Percentiles rank a stretch among this genome's conserved stretches.
Evolutionary conservation across 1,284 basidiomycete genomes (phyloP).

Genomic region (Ganoderma lingzhi): DNA sequence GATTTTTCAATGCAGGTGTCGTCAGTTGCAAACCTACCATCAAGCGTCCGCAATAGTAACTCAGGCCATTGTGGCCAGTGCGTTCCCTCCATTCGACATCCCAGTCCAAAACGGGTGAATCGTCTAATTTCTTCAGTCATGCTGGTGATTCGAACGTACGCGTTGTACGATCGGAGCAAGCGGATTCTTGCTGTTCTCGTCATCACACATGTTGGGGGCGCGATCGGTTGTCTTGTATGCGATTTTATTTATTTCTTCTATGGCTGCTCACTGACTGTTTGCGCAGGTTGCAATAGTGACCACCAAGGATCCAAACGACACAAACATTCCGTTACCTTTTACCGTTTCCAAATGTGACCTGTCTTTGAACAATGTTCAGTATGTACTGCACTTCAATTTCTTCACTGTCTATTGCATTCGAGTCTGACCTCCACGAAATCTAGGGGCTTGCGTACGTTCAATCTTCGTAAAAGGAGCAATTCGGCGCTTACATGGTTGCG

Average conservation of each 20-base stretch:
- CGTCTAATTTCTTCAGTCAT: constrained; percentile 16
- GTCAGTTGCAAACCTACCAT: constrained; percentile 27
- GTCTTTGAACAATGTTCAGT: constrained; percentile 26
- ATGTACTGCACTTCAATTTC: neutral
- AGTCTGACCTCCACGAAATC: neutral
- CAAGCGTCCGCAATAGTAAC: constrained; percentile 22
- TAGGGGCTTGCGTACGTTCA: constrained; percentile 27
- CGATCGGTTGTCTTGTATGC: constrained; percentile 24
- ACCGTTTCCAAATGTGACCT: constrained; percentile 17
- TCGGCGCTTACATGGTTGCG: neutral
- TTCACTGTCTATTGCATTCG: too few relatives aligned
- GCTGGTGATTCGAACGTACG: constrained; percentile 30
- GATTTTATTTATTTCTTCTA: neutral
- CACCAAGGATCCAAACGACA: constrained; percentile 19
- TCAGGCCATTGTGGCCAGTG: constrained; percentile 24
- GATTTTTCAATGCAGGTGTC: constrained; percentile 19
- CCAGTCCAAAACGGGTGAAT: too few relatives aligned
- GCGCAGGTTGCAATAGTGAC: constrained; percentile 21
- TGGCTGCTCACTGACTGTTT: neutral
- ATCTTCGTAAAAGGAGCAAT: neutral
- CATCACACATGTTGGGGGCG: constrained; percentile 24
- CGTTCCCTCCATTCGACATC: neutral
- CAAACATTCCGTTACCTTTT: constrained; percentile 22
- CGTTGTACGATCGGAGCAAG: constrained; percentile 31
- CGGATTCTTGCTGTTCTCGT: constrained; percentile 28